phyloP scores from a whole-genome alignment of 345 rosid genomes.

The Hevea brasiliensis region DNA sequence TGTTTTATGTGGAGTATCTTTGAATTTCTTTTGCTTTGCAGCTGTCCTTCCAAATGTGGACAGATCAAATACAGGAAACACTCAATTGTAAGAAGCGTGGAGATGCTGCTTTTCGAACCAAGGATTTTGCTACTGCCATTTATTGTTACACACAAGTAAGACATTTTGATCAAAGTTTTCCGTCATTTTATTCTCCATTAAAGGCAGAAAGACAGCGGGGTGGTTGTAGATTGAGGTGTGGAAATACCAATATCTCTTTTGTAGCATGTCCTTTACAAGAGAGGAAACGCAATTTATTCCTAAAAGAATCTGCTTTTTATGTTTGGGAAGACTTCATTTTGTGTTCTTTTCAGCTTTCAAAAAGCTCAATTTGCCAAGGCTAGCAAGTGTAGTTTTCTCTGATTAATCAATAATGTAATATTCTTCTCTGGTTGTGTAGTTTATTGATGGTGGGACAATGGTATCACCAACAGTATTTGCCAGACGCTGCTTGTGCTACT shows the following conservation, averaged over 20 bases:
- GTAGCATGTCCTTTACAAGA: not conserved
- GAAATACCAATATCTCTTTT: not conserved
- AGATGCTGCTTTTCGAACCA: constrained; percentile 39
- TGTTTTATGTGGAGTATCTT: not conserved
- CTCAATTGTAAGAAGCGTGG: constrained; percentile 73
- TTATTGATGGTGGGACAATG: constrained; percentile 76
- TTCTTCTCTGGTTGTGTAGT: constrained; percentile 33
- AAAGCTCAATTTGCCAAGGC: not conserved
- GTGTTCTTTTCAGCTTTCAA: not conserved
- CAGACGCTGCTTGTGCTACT: constrained; percentile 75
- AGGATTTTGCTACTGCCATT: constrained; percentile 40
- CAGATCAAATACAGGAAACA: constrained; percentile 91
- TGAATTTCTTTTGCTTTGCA: constrained; percentile 24
- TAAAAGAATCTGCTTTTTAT: not conserved
- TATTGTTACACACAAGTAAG: constrained; percentile 71
- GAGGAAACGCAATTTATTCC: not conserved
- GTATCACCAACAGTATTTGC: constrained; percentile 80
- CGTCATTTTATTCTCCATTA: no score
- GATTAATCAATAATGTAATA: not conserved
- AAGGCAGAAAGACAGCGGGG: no score
- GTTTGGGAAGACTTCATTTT: not conserved
- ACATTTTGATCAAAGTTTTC: not conserved
- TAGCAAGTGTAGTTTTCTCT: not conserved
- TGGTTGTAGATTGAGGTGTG: not conserved
- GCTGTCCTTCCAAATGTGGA: constrained; percentile 92